Evolutionary conservation across 148 eudicot species (phyloP).

Genomic region (Arctostaphylos glauca): DNA sequence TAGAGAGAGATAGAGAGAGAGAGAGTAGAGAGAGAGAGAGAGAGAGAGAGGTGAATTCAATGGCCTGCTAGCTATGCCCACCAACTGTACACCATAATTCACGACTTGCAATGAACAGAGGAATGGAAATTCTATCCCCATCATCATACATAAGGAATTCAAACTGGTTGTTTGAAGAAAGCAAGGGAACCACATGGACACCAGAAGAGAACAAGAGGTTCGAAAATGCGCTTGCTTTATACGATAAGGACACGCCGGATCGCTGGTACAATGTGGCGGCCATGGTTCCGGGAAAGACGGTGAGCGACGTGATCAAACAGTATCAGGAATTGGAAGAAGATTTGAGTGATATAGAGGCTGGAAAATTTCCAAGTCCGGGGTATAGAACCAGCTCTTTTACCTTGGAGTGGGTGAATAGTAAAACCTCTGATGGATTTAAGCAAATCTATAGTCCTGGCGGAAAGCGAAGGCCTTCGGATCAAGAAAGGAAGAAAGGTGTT

Average conservation of each 20-base stretch:
- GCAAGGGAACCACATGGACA: constrained; percentile 38
- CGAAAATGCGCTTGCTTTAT: constrained; percentile 49
- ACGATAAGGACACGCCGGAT: constrained; percentile 52
- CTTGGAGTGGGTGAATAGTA: constrained; percentile 40
- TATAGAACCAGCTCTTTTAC: constrained; percentile 34
- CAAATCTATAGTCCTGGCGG: constrained; percentile 32
- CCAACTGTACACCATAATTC: background rate
- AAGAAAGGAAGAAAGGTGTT: constrained; percentile 56
- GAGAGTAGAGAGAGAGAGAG: background rate
- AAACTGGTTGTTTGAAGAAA: constrained; percentile 42
- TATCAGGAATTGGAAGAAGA: constrained; percentile 49
- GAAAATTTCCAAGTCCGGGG: constrained; percentile 44
- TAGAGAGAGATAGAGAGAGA: background rate
- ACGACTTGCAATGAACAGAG: constrained; percentile 25
- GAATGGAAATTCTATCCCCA: constrained; percentile 25
- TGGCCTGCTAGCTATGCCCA: background rate
- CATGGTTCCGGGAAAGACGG: constrained; percentile 53
- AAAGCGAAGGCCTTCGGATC: constrained; percentile 38
- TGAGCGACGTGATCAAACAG: constrained; percentile 49
- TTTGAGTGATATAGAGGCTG: constrained; percentile 54
- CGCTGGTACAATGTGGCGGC: constrained; percentile 55
- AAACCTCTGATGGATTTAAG: constrained; percentile 30
- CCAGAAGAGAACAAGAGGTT: constrained; percentile 50
- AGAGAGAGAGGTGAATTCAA: background rate
- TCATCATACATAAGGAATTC: constrained; percentile 25